Base-by-base conservation (phyloP, 345 rosid species). In the Bretschneidera sinensis region DNA sequence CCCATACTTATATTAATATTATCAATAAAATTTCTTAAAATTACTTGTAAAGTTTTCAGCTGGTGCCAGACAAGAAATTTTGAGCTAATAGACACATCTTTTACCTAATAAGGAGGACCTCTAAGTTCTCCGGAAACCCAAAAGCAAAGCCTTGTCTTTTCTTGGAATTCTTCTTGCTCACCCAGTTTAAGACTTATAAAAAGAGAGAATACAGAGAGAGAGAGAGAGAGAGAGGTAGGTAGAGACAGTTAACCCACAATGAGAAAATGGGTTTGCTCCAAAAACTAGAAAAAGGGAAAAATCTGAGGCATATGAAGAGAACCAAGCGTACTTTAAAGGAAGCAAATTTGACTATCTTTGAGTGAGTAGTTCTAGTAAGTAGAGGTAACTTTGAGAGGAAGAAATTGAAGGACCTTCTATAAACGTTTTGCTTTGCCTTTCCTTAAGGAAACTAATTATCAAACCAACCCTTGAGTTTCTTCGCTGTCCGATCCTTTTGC, bases 171-270 rank as follows among this genome's bases (percentile, higher is more conserved):
- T n/a, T 28, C 33, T 28, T 28, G 33, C 33, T 28, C 5, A 28
- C 33, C 33, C 33, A n/a, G 33, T 28, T 28, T 28, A 28, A 28
- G 33, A 28, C 33, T 28, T 28, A 28, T 2, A 2, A 3, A 28
- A 28, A 3, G 33, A 28, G 33, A 28, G 33, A 28, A n/a, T n/a
- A n/a, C n/a, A n/a, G n/a, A n/a, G n/a, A n/a, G n/a, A 28, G 33
- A 28, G 8, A 24, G 45, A 24, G 56, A 70, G 53, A 58, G 43
- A 57, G 49, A 48, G 79, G 77, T 76, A 24, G 85, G 64, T 80
- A 63, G 72, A 62, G 74, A 54, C 54, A 60, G 88, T 70, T 71
- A 58, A 83, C 24, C 88, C 57, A 18, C 66, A 61, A 17, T 45
- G 73, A 63, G 79, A 80, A 80, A 71, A 55, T 19, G 28, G 57